These are phyloP conservation scores for Fennellomyces sp. DNA, from an alignment of 371 early-diverging fungal species.

Conservation along the genomic window DNA sequence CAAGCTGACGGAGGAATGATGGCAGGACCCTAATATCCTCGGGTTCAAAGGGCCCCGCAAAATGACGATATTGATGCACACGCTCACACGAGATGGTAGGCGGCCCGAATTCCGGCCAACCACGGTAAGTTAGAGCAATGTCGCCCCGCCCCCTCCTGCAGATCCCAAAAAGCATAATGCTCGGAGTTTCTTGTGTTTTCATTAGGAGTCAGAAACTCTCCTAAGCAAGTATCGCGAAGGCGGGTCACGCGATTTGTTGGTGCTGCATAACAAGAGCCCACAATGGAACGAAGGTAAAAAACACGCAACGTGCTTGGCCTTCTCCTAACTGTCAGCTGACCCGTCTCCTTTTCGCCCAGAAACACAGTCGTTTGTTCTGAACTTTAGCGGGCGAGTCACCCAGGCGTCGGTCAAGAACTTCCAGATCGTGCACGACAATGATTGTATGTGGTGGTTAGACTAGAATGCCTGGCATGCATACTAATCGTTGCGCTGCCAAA, in stretches of 20 bases:
- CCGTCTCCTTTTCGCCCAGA: slow-evolving; percentile 49
- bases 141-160: neutral
- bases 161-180: neutral
- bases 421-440: slow-evolving; percentile 92
- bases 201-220: slow-evolving; percentile 68
- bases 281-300: slow-evolving; percentile 88
- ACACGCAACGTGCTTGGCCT: neutral
- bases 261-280: slow-evolving; percentile 88
- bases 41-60: slow-evolving; percentile 93
- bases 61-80: slow-evolving; percentile 85
- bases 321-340: neutral
- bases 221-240: slow-evolving; percentile 63
- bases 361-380: slow-evolving; percentile 92
- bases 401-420: slow-evolving; percentile 97
- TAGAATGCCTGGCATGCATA: neutral
- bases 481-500: neutral
- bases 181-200: neutral
- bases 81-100: slow-evolving; percentile 68
- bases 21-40: slow-evolving; percentile 85
- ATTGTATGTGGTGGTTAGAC: too few relatives aligned
- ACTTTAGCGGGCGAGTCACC: slow-evolving; percentile 94
- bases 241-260: slow-evolving; percentile 65
- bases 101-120: slow-evolving; percentile 62
- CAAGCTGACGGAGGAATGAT: neutral
- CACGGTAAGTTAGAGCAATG: slow-evolving; percentile 30